A percentile compares a stretch with the other conserved stretches of the same genome.
These are phyloP conservation scores for Parietaria judaica DNA, from an alignment of 306 rosid genomes.

Conservation along the genomic window DNA sequence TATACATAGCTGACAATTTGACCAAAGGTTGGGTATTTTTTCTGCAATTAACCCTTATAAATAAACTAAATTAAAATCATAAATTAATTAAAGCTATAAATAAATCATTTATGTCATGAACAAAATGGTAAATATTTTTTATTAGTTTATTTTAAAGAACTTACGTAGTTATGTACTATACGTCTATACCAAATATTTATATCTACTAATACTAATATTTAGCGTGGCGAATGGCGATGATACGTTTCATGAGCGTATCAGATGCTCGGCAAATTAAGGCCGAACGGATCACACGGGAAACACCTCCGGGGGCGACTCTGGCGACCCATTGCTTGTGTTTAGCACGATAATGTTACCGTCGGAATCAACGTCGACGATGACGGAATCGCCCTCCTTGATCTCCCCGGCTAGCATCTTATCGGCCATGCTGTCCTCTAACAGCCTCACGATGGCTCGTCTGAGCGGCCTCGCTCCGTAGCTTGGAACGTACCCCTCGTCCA, in stretches of 20 bases:
- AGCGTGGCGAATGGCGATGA: no score
- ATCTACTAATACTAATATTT: no score
- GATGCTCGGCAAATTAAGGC: conserved; percentile 19
- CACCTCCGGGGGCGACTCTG: conserved; percentile 26
- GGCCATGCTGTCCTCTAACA: conserved; percentile 96
- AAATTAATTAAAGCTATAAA: no score
- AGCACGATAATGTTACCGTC: conserved; percentile 89
- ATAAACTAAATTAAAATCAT: no score
- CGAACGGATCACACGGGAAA: neutral
- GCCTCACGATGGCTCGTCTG: conserved; percentile 94
- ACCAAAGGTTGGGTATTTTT: no score
- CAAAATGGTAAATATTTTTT: no score
- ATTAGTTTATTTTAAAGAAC: no score
- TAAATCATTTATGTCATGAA: no score
- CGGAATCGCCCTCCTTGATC: conserved; percentile 89
- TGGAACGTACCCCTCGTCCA: conserved; percentile 88
- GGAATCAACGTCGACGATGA: conserved; percentile 79
- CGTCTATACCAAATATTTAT: no score
- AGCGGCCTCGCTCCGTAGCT: conserved; percentile 98
- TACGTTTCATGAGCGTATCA: neutral
- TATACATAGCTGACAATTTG: no score
- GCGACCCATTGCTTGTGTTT: conserved; percentile 62
- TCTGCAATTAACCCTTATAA: no score
- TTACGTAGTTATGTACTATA: no score
- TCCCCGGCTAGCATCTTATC: conserved; percentile 97